These are phyloP conservation scores for Austroboletus sp. DNA, from an alignment of 1,284 basidiomycete species.

Conservation along the genomic window DNA sequence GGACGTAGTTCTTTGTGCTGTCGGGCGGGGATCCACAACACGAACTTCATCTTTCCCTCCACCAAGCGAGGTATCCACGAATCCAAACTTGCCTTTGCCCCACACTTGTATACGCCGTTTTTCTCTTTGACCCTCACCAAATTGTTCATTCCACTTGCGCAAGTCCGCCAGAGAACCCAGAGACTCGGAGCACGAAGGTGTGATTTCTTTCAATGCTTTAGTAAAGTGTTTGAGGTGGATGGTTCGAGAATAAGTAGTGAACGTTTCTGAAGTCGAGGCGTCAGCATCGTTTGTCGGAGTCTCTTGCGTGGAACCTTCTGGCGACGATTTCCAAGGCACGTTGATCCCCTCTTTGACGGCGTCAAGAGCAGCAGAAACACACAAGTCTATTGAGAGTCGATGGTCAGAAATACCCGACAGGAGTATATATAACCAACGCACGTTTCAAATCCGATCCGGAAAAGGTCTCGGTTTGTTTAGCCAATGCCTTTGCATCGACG, in stretches of 20 bases:
- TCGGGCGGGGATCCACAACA: slow-evolving; percentile 29
- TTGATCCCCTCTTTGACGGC: slow-evolving; percentile 78
- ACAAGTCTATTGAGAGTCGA: slow-evolving; percentile 56
- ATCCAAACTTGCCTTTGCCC: slow-evolving; percentile 71
- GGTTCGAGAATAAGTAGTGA: slow-evolving; percentile 32
- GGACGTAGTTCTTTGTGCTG: slow-evolving; percentile 13
- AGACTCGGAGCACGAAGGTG: slow-evolving; percentile 77
- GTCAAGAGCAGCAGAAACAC: slow-evolving; percentile 82
- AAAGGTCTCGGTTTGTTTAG: slow-evolving; percentile 75
- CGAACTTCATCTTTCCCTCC: slow-evolving; percentile 39
- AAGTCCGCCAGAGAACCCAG: slow-evolving; percentile 74
- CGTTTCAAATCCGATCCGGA: slow-evolving; percentile 92
- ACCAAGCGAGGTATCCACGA: slow-evolving; percentile 42
- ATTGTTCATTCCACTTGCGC: slow-evolving; percentile 88
- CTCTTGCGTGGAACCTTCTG: slow-evolving; percentile 13
- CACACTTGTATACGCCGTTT: slow-evolving; percentile 59
- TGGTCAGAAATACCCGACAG: slow-evolving; percentile 11
- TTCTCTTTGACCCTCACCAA: slow-evolving; percentile 70
- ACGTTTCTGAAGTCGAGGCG: slow-evolving; percentile 2
- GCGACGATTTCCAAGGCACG: slow-evolving; percentile 61
- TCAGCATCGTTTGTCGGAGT: slow-evolving; percentile 5
- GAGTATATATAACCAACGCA: slow-evolving; percentile 37
- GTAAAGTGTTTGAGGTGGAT: slow-evolving; percentile 64
- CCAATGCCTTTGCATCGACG: slow-evolving; percentile 58
- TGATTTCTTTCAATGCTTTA: slow-evolving; percentile 79